Evolutionary conservation across 2,329 filamentous ascomycete genomes (phyloP).

Genomic region (Fusarium phyllophilum): DNA sequence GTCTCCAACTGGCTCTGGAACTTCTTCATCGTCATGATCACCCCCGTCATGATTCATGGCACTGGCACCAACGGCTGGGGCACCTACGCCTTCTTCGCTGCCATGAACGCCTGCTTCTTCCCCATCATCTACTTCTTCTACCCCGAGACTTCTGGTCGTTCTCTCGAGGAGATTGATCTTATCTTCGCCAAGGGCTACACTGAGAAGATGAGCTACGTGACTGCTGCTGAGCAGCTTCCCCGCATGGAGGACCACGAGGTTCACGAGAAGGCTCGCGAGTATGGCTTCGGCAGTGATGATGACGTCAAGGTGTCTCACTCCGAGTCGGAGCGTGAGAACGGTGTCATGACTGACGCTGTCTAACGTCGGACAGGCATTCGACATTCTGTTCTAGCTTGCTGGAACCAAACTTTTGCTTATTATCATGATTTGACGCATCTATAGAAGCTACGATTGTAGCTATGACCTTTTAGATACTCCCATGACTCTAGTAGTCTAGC

Average conservation of each 20-base stretch:
- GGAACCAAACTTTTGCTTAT: background rate
- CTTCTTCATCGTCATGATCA: constrained; percentile 79
- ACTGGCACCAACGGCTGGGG: constrained; percentile 62
- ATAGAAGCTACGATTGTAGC: background rate
- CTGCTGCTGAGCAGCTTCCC: constrained; percentile 66
- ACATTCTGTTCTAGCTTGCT: background rate
- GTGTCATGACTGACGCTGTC: constrained; percentile 12
- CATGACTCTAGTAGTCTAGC: constrained; percentile 9
- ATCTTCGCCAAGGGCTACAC: constrained; percentile 59
- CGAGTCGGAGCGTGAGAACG: constrained; percentile 19
- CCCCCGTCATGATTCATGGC: constrained; percentile 73
- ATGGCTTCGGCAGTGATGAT: constrained; percentile 20
- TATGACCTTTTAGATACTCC: constrained; percentile 9
- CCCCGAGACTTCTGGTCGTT: constrained; percentile 53
- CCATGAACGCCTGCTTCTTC: constrained; percentile 61
- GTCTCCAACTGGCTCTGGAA: constrained; percentile 73
- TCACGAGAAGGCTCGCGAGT: constrained; percentile 23
- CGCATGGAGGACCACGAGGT: constrained; percentile 20
- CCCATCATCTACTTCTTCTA: constrained; percentile 61
- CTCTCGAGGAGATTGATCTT: constrained; percentile 34
- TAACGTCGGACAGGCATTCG: constrained; percentile 5
- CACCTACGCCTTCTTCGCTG: constrained; percentile 62
- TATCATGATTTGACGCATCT: constrained; percentile 7
- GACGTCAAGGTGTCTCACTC: constrained; percentile 4
- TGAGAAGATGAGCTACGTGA: constrained; percentile 69